Evolutionary conservation across 768 basidiomycete species (phyloP).

Genomic region (Lyophyllum shimeji): DNA sequence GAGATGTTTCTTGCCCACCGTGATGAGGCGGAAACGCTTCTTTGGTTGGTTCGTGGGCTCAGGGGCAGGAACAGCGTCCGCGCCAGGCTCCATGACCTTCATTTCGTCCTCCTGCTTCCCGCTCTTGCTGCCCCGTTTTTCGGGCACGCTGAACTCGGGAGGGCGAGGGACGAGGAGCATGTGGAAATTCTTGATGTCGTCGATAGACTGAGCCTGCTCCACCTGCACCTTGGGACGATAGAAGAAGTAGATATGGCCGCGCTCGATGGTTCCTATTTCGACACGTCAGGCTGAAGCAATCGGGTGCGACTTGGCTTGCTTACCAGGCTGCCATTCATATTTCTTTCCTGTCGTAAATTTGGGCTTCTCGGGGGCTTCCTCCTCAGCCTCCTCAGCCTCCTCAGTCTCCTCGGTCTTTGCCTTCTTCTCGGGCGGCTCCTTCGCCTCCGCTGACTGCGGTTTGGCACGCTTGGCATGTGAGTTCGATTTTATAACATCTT

Average conservation of each 20-base stretch:
- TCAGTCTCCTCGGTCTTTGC: constrained; percentile 24
- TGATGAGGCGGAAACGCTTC: constrained; percentile 50
- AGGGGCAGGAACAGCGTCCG: constrained; percentile 48
- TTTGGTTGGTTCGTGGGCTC: constrained; percentile 30
- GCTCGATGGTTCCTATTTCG: constrained; percentile 50
- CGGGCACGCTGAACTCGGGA: constrained; percentile 36
- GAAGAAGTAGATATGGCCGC: constrained; percentile 66
- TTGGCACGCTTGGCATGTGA: constrained; percentile 21
- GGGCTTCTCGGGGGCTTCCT: constrained; percentile 6
- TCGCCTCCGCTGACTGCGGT: constrained; percentile 1
- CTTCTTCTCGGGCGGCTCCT: constrained; percentile 27
- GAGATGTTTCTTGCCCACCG: constrained; percentile 58
- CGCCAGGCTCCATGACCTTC: constrained; percentile 41
- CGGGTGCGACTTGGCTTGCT: not conserved
- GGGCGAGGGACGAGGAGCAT: constrained; percentile 60
- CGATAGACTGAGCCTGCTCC: constrained; percentile 51
- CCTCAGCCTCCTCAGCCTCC: no score
- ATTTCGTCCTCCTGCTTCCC: constrained; percentile 26
- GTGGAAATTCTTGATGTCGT: constrained; percentile 58
- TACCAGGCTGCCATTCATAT: constrained; percentile 11
- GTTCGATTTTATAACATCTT: not conserved
- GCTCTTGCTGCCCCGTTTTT: constrained; percentile 6
- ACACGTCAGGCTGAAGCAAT: not conserved
- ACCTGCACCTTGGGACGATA: constrained; percentile 58
- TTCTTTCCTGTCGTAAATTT: constrained; percentile 1